These are phyloP conservation scores for Leccinum solheimii DNA, from an alignment of 1,284 basidiomycete genomes.

Conservation along the genomic window DNA sequence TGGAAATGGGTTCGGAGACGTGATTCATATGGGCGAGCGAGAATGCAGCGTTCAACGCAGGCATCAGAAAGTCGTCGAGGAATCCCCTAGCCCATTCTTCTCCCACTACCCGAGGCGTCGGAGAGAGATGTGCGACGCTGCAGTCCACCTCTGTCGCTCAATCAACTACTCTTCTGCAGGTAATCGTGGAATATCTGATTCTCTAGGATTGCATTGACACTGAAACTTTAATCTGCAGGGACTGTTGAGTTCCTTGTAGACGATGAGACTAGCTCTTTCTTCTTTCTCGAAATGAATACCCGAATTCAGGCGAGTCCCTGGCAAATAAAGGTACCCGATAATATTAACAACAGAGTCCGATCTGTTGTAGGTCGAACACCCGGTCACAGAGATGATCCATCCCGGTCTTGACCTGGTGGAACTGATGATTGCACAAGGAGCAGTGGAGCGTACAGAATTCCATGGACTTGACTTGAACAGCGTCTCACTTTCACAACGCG, in stretches of 20 bases:
- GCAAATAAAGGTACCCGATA: background rate
- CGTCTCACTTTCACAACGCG: constrained; percentile 23
- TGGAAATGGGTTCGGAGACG: constrained; percentile 59
- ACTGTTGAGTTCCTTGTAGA: constrained; percentile 73
- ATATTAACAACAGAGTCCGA: background rate
- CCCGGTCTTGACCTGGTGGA: constrained; percentile 64
- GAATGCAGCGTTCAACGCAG: constrained; percentile 72
- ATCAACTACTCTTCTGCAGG: constrained; percentile 64
- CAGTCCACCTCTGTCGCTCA: constrained; percentile 48
- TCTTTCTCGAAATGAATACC: constrained; percentile 78
- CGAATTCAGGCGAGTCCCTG: constrained; percentile 53
- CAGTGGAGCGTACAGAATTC: constrained; percentile 34
- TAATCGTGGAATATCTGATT: constrained; percentile 18
- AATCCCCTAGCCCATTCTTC: constrained; percentile 60
- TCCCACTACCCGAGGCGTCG: constrained; percentile 41
- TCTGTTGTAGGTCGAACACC: constrained; percentile 59
- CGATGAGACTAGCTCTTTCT: constrained; percentile 53
- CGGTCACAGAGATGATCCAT: constrained; percentile 61
- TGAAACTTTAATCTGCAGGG: constrained; percentile 36
- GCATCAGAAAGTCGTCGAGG: constrained; percentile 77
- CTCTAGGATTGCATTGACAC: background rate
- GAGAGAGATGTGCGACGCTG: constrained; percentile 52
- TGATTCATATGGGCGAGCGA: constrained; percentile 67
- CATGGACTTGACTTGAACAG: constrained; percentile 21
- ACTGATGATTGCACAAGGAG: constrained; percentile 62